Conservation (phyloP, 306 rosid species). For the Neltuma alba region DNA sequence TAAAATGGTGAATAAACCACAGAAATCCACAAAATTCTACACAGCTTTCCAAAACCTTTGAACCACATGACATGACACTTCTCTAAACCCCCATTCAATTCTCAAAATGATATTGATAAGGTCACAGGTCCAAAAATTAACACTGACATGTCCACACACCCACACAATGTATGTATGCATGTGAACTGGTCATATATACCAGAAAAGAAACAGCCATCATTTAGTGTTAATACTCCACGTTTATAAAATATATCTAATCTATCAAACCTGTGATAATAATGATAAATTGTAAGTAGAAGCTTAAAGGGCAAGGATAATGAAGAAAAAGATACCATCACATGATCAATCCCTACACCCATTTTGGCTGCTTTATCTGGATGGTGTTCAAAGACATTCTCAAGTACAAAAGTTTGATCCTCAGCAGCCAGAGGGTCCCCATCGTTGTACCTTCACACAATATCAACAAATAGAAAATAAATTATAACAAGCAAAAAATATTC, state of each 20-base stretch:
- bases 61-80: not conserved
- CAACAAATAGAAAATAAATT: conserved; percentile 35
- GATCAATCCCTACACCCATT: conserved; percentile 85
- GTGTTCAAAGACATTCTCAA: conserved; percentile 71
- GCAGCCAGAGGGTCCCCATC: conserved; percentile 86
- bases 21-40: not conserved
- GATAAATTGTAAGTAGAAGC: not conserved
- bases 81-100: not conserved
- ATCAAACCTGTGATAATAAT: conserved; percentile 4
- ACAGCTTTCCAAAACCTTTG: not conserved
- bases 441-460: conserved; percentile 58
- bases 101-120: not conserved
- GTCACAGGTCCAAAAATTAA: not conserved
- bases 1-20: not conserved
- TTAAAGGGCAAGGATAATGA: conserved; percentile 20
- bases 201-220: conserved; percentile 7
- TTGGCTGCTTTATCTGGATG: conserved; percentile 89
- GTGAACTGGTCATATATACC: not conserved
- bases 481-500: conserved; percentile 6
- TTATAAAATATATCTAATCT: not conserved
- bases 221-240: not conserved
- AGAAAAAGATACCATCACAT: conserved; percentile 67
- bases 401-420: conserved; percentile 66
- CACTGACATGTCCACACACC: not conserved
- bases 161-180: not conserved